Base-by-base conservation (phyloP, 2,329 filamentous ascomycete genomes). In the Fusarium sororula region DNA sequence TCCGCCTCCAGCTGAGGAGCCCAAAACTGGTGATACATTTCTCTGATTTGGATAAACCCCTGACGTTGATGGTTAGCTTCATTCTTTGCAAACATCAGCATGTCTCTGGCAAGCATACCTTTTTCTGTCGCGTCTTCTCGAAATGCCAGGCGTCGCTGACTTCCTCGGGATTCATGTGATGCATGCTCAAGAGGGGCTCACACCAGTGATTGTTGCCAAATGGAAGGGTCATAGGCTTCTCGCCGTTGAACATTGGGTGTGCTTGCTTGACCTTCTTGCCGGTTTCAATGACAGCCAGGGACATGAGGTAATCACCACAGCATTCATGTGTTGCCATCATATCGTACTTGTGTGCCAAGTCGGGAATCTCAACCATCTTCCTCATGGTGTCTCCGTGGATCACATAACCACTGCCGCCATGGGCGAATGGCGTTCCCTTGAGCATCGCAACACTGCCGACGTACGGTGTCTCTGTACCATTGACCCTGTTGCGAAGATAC, bases 401-500 rank as follows among this genome's bases (percentile, higher is more conserved):
- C 63, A 87, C 81, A 76, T 88, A 89, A n/a, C 89, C 89, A 41
- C 86, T 89, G 7, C 89, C 88, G 17, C 89, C 88, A 74, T 90
- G 88, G 20, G 86, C 88, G 73, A 90, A 90, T 4, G 84, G 80
- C 58, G 83, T 82, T 30, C 79, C 82, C 37, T 81, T 80, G 57
- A 87, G 80, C 63, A 84, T 86, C 56, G 87, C 85, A 32, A 85
- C 83, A 56, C 87, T 88, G 28, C 88, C 88, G 17, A 89, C 78
- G 73, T 89, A 89, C 38, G 85, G 79, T 38, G 85, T 83, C 38
- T 85, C 81, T 24, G 78, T 79, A 5, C 84, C 82, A 58, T 86
- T 84, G 20, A 87, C 76, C 60, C 78, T 77, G 22, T 82, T 82
- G 57, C 80, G 82, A 51, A 90, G 79, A 84, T 86, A 90, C 55